Conservation (phyloP, 768 basidiomycete species). For the Boletus reticuloceps region DNA sequence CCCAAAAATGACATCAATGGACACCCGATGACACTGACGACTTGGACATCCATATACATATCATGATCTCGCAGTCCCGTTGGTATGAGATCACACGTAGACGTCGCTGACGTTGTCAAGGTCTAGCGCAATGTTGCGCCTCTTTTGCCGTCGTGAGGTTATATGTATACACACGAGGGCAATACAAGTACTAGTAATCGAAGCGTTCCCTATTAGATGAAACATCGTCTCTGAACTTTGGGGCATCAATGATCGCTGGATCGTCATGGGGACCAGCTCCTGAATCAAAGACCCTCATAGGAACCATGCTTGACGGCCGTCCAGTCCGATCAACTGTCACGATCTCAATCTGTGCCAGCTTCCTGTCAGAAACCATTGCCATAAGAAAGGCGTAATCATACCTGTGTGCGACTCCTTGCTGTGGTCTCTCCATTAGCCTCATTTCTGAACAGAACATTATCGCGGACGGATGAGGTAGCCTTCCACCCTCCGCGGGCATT, state of each 20-base stretch:
- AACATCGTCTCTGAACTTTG: no score
- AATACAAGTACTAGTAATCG: no score
- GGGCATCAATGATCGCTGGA: not conserved
- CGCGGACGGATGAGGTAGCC: not conserved
- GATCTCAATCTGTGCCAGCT: not conserved
- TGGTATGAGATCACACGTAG: no score
- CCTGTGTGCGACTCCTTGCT: slow-evolving; percentile 2
- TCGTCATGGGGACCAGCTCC: not conserved
- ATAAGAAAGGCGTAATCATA: not conserved
- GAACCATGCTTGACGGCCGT: not conserved
- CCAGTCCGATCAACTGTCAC: not conserved
- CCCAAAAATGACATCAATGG: no score
- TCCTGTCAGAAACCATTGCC: not conserved
- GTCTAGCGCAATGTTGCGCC: no score
- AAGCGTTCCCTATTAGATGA: no score
- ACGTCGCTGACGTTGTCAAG: no score
- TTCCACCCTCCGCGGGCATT: slow-evolving; percentile 27
- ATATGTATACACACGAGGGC: no score
- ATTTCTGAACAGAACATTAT: slow-evolving; percentile 13
- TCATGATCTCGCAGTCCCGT: no score
- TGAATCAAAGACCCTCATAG: not conserved
- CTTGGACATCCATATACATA: no score
- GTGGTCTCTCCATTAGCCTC: not conserved
- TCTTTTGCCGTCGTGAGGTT: no score
- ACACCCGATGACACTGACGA: no score